Base-by-base conservation (phyloP, 2,329 filamentous ascomycete species). In the Fusarium sp. region DNA sequence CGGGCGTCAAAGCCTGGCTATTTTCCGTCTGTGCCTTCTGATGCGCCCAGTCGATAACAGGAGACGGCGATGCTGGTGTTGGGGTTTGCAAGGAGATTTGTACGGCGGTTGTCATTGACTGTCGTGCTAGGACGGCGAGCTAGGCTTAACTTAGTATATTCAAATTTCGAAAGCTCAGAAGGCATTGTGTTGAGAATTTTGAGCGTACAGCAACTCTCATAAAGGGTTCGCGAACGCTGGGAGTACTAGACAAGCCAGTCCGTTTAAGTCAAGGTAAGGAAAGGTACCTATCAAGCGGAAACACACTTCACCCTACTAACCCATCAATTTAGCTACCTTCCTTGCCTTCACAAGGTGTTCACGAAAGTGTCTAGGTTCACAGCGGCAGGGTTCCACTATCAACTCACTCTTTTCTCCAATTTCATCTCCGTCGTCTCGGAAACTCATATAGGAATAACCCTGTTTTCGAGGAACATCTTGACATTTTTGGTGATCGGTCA, bases 1-100 rank as follows among this genome's bases (percentile, higher is more conserved):
- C 90, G 94, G 49, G 82, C 97, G 68, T 92, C 90, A 71, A 92
- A 95, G 79, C 93, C 94, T 3, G 89, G 88, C 32, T 89, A 93
- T 67, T 98, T 98, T 79, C 96, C 96, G 3, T 93, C 93, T 46
- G 94, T 96, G 2, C 96, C 96, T 5, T 93, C 89, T 58, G 88
- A 88, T 44, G 78, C 85, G 12, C 88, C 87, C 2, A 82, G 80
- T 68, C 78, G 74, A 67, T 80, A 37, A 71, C 13, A 4, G 18
- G 33, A 30, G 43, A 23, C 2, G 33, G 23, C 9, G 3, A 8
- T 40, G 19, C 25, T 15, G 8, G 35, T 33, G 52, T 3, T 32
- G 19, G n/a, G 16, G 35, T 19, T 44, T 21, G 28, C 3, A 5
- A 35, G 16, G 9, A 15, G 18, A 19, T 21, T 9, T 15, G 5